A percentile compares a stretch with the other conserved stretches of the same genome.
These are phyloP conservation scores for Globisporangium megalacanthum DNA, from an alignment of 352 stramenopile species.

Conservation along the genomic window DNA sequence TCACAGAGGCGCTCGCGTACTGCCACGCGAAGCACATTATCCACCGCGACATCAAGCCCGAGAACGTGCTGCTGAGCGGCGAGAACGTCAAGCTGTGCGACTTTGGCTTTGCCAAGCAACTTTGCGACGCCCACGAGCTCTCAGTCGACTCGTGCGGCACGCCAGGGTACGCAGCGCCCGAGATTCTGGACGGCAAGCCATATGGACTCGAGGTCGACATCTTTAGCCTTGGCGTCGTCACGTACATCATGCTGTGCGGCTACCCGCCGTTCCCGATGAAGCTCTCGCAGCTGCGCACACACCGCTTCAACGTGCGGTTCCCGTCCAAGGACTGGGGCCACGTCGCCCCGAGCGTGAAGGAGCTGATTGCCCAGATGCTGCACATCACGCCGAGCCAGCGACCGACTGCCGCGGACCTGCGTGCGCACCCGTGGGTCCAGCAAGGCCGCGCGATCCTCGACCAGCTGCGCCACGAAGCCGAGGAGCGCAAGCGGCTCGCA, in stretches of 20 bases:
- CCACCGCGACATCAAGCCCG: slow-evolving; percentile 83
- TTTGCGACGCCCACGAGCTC: slow-evolving; percentile 51
- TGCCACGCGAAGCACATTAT: slow-evolving; percentile 88
- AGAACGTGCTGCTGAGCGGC: slow-evolving; percentile 77
- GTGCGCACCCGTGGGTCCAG: slow-evolving; percentile 60
- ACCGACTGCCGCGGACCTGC: slow-evolving; percentile 53
- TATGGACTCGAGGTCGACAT: slow-evolving; percentile 85
- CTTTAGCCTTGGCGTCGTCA: slow-evolving; percentile 87
- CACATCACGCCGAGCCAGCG: slow-evolving; percentile 61
- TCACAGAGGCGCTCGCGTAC: slow-evolving; percentile 90
- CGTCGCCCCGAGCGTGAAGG: slow-evolving; percentile 59
- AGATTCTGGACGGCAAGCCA: slow-evolving; percentile 77
- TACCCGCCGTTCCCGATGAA: slow-evolving; percentile 89
- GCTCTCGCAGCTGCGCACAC: slow-evolving; percentile 71
- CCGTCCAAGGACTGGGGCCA: slow-evolving; percentile 74
- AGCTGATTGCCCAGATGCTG: slow-evolving; percentile 76
- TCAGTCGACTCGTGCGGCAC: slow-evolving; percentile 81
- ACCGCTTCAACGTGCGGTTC: slow-evolving; percentile 80
- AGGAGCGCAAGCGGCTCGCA: slow-evolving; percentile 36
- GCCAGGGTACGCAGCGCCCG: slow-evolving; percentile 74
- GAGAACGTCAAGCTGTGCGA: slow-evolving; percentile 82
- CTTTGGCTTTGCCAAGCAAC: slow-evolving; percentile 81
- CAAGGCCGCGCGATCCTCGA: slow-evolving; percentile 42
- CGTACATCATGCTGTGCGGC: slow-evolving; percentile 85
- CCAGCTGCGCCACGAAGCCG: slow-evolving; percentile 32